phyloP scores from a whole-genome alignment of 441 rosid genomes.

The Kokia cookei region DNA sequence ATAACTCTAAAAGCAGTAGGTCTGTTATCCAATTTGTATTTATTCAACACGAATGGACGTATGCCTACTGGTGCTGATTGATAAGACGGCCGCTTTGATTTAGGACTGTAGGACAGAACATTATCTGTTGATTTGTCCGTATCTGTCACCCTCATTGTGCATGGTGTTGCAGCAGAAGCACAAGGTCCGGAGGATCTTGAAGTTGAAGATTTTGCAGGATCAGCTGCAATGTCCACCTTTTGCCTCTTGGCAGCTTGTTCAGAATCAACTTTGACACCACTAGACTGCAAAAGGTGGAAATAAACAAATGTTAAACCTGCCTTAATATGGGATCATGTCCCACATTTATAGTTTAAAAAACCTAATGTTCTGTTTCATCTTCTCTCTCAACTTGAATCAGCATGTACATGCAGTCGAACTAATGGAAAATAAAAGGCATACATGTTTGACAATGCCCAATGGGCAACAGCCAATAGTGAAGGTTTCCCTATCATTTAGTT shows the following conservation, averaged over 20 bases:
- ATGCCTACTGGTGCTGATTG: slow-evolving; percentile 28
- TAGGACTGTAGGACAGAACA: slow-evolving; percentile 27
- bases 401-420: neutral
- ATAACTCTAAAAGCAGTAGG: slow-evolving; percentile 65
- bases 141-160: slow-evolving; percentile 29
- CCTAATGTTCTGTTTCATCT: neutral
- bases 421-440: neutral
- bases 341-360: neutral
- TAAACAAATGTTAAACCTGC: neutral
- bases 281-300: slow-evolving; percentile 49
- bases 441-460: neutral
- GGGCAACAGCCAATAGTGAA: neutral
- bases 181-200: slow-evolving; percentile 36
- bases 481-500: neutral
- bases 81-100: slow-evolving; percentile 38
- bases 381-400: neutral
- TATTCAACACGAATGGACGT: slow-evolving; percentile 37
- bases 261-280: slow-evolving; percentile 59
- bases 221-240: slow-evolving; percentile 39
- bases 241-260: slow-evolving; percentile 69
- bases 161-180: slow-evolving; percentile 28
- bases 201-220: slow-evolving; percentile 26
- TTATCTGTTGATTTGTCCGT: slow-evolving; percentile 42
- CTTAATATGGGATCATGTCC: neutral
- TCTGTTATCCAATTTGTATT: slow-evolving; percentile 85